Evolutionary conservation across 2,329 filamentous ascomycete species (phyloP).

Genomic region (Aspergillus sp.): DNA sequence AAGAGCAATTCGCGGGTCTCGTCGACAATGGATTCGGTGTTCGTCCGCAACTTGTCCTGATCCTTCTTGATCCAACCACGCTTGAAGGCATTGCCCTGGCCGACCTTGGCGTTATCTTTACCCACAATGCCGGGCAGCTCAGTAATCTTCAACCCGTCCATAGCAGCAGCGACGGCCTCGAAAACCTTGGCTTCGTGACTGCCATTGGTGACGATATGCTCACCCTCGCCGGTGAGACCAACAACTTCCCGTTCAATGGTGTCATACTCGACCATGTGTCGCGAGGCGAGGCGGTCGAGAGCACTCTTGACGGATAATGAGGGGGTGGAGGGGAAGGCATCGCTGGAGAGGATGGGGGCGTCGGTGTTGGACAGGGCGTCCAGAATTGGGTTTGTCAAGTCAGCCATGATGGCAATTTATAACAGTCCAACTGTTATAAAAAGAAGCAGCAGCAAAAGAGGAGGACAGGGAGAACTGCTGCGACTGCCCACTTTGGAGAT

Average conservation of each 20-base stretch:
- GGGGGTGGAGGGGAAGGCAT: constrained; percentile 60
- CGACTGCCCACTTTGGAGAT: constrained; percentile 23
- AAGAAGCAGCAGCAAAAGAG: neutral
- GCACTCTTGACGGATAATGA: constrained; percentile 74
- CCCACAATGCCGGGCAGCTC: constrained; percentile 53
- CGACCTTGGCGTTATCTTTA: constrained; percentile 53
- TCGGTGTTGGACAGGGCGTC: constrained; percentile 57
- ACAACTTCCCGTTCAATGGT: constrained; percentile 73
- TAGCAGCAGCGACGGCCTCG: constrained; percentile 61
- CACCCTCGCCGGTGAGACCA: constrained; percentile 65
- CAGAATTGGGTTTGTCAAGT: constrained; percentile 60
- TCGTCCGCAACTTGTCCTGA: constrained; percentile 48
- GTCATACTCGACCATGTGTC: constrained; percentile 82
- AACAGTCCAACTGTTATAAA: neutral
- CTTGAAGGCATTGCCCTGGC: constrained; percentile 92
- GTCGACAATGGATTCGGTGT: constrained; percentile 69
- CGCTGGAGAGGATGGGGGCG: constrained; percentile 57
- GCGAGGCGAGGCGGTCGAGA: constrained; percentile 74
- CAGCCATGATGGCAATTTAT: constrained; percentile 37
- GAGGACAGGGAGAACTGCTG: constrained; percentile 4
- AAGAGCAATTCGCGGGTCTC: constrained; percentile 68
- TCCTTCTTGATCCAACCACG: constrained; percentile 62
- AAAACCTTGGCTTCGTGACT: constrained; percentile 80
- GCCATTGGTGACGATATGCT: constrained; percentile 65
- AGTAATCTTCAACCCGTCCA: constrained; percentile 74